A percentile compares a stretch with the other conserved stretches of the same genome.
Evolutionary conservation across 2,329 filamentous ascomycete genomes (phyloP).

Genomic region (Trichophyton rubrum): DNA sequence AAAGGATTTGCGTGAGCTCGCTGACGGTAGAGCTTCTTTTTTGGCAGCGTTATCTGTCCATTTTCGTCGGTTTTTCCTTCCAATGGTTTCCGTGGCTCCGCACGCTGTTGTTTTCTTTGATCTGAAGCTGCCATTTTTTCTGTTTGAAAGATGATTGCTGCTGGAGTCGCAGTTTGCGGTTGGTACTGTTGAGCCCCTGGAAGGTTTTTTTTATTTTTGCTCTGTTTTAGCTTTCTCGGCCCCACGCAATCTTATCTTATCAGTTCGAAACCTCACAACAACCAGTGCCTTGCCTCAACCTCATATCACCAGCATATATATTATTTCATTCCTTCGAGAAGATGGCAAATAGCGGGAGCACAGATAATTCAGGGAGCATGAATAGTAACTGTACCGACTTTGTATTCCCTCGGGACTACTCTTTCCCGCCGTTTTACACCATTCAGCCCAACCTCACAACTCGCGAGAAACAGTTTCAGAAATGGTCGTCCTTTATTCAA

Average conservation of each 20-base stretch:
- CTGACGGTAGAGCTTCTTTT: conserved; percentile 94
- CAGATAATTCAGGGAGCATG: too few species aligned
- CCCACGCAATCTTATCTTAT: conserved; percentile 7
- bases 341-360: not conserved
- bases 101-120: conserved; percentile 53
- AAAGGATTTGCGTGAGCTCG: conserved; percentile 96
- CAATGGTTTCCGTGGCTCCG: conserved; percentile 46
- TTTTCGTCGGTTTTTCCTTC: conserved; percentile 22
- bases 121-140: conserved; percentile 4
- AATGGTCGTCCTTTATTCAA: conserved; percentile 79
- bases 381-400: conserved; percentile 16
- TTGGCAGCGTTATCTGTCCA: conserved; percentile 45
- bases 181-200: too few species aligned
- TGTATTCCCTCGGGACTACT: conserved; percentile 31
- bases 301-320: not conserved
- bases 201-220: not conserved
- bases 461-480: conserved; percentile 46
- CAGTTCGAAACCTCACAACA: not conserved
- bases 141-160: not conserved
- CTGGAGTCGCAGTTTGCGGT: too few species aligned
- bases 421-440: conserved; percentile 43
- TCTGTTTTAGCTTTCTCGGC: not conserved
- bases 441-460: conserved; percentile 36
- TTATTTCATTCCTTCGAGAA: not conserved
- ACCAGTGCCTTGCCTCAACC: not conserved